Percentiles rank a stretch among this genome's conserved stretches.
phyloP scores from a whole-genome alignment of 306 rosid genomes.

The Bauhinia variegata region DNA sequence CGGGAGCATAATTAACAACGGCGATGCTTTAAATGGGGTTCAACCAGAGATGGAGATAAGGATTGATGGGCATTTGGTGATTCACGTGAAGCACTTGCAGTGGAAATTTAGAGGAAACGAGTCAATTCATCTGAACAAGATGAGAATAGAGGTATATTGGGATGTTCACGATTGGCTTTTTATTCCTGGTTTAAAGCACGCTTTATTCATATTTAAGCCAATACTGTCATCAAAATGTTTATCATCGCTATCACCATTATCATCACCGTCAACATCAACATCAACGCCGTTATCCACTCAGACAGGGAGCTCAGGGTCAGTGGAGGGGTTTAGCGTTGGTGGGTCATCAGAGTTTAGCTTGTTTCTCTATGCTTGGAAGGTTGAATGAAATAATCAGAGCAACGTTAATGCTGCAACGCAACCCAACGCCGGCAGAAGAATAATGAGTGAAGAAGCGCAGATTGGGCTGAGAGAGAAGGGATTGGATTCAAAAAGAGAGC shows the following conservation, averaged over 20 bases:
- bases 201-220: slow-evolving; percentile 84
- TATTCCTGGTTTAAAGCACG: slow-evolving; percentile 86
- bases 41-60: slow-evolving; percentile 94
- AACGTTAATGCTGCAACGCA: slow-evolving; percentile 15
- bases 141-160: slow-evolving; percentile 84
- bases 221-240: slow-evolving; percentile 49
- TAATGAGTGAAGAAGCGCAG: slow-evolving; percentile 43
- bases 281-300: slow-evolving; percentile 59
- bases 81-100: slow-evolving; percentile 83
- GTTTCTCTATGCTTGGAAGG: slow-evolving; percentile 93
- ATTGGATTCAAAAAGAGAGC: slow-evolving; percentile 32
- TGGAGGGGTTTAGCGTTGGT: slow-evolving; percentile 59
- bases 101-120: slow-evolving; percentile 96
- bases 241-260: slow-evolving; percentile 46
- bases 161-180: slow-evolving; percentile 94
- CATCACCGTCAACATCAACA: slow-evolving; percentile 43
- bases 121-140: slow-evolving; percentile 67
- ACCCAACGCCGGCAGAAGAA: slow-evolving; percentile 41
- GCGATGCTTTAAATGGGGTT: slow-evolving; percentile 43
- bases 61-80: slow-evolving; percentile 73
- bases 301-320: slow-evolving; percentile 53
- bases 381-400: slow-evolving; percentile 47
- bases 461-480: slow-evolving; percentile 20
- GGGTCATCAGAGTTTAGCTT: slow-evolving; percentile 81
- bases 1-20: slow-evolving; percentile 25